Evolutionary conservation across 2,329 filamentous ascomycete species (phyloP), one percentile per base, ranked within the genome.

Genomic region (Ceratocystis destructans): DNA sequence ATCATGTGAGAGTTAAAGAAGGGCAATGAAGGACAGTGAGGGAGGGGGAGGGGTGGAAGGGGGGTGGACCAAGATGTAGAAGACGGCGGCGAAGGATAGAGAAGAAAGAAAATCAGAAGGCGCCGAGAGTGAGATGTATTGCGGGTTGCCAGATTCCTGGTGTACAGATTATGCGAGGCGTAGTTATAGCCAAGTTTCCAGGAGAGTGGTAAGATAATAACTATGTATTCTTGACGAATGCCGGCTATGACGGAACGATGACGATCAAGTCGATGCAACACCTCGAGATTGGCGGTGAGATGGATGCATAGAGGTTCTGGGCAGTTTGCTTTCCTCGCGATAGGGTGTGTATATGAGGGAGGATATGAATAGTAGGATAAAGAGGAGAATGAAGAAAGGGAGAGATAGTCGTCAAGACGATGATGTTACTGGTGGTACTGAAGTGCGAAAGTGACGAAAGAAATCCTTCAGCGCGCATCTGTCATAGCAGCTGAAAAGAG

Each of bases 341-440:
- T 20, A 53, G 20, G 48, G 48, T 53, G 48, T 53, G 8, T 25
- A 25, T 53, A 28, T 25, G 5, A 22, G 37, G 10, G 10, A 41
- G 46, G n/a, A 37, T 28, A 57, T 4, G 55, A 6, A 20, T 1
- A 17, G 55, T n/a, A 4, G 55, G 20, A 25, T 12, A 28, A 31
- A n/a, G 53, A 57, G 53, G n/a, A 22, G n/a, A 25, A 25, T 15
- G 50, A 17, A 37, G 25, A 59, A 17, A 59, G 17, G 12, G 25
- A 20, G 28, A 62, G 22, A 33, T 8, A 59, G 55, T 59, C 55
- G 55, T 59, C 55, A 59, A 59, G 55, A 33, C 55, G 33, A 28
- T 25, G 55, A 59, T 59, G 33, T n/a, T 59, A 31, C 55, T 37
- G 55, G 55, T 59, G 55, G 55, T 59, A 59, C 55, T 59, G 55